Conservation (phyloP, 2,329 filamentous ascomycete genomes). For the Myriangium duriaei region DNA sequence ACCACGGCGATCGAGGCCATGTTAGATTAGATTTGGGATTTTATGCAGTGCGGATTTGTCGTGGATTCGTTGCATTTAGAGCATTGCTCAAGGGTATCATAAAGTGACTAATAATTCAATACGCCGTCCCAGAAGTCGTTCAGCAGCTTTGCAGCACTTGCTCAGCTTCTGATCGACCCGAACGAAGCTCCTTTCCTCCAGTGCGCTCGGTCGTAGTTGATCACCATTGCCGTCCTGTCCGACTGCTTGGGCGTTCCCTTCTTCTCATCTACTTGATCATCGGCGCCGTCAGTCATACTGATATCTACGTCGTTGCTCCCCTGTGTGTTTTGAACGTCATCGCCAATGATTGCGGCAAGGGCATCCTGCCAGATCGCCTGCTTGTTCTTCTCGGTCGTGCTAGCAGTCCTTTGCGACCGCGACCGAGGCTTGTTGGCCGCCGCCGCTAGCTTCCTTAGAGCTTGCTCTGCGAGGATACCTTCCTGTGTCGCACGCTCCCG, state of each 20-base stretch:
- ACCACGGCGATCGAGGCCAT: constrained; percentile 33
- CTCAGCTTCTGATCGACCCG: constrained; percentile 4
- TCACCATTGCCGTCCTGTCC: constrained; percentile 29
- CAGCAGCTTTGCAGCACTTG: not conserved
- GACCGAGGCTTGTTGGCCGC: constrained; percentile 27
- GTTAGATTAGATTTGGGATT: constrained; percentile 1
- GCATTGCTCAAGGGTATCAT: not conserved
- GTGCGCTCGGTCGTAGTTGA: constrained; percentile 49
- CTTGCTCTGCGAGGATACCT: constrained; percentile 52
- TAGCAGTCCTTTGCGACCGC: constrained; percentile 5
- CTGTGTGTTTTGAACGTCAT: constrained; percentile 14
- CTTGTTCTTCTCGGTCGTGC: constrained; percentile 21
- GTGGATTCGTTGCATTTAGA: too few species aligned
- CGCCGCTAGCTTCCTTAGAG: constrained; percentile 45
- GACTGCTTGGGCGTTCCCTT: constrained; percentile 18
- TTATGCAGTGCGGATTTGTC: too few species aligned
- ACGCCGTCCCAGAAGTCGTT: not conserved
- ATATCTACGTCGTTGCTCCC: constrained; percentile 19
- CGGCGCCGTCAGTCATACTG: constrained; percentile 17
- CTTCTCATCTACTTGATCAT: constrained; percentile 17
- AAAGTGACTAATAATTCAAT: constrained; percentile 1
- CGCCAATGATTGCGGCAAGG: constrained; percentile 36
- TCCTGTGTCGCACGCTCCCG: constrained; percentile 53
- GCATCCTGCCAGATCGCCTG: constrained; percentile 45
- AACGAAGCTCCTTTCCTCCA: constrained; percentile 37